Percentiles rank a stretch among this genome's conserved stretches.
phyloP scores from a whole-genome alignment of 306 rosid species.

The Notholithocarpus densiflorus region DNA sequence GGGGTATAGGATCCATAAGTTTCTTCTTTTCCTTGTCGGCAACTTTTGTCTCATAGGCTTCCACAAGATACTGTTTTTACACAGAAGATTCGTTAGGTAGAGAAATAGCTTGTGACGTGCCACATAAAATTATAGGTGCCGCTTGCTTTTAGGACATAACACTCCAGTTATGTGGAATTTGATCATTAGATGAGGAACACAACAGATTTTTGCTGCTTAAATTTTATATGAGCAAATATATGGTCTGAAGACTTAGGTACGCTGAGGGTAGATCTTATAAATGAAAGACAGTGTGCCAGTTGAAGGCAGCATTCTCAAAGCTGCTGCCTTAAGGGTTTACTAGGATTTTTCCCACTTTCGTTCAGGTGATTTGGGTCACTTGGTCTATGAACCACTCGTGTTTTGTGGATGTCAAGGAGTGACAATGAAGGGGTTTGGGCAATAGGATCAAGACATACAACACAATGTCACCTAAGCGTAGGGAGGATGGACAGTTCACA shows the following conservation, averaged over 20 bases:
- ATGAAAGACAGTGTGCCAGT: not conserved
- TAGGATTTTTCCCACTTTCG: not conserved
- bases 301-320: not conserved
- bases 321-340: not conserved
- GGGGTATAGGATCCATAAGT: slow-evolving; percentile 49
- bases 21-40: slow-evolving; percentile 81
- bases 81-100: not conserved
- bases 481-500: no score
- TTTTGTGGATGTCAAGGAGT: not conserved
- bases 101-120: not conserved
- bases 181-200: not conserved
- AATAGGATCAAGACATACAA: not conserved
- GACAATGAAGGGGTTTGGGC: not conserved
- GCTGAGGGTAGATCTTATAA: not conserved
- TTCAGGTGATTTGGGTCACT: not conserved
- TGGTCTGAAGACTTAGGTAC: not conserved
- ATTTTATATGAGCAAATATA: not conserved
- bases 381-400: not conserved
- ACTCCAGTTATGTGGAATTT: not conserved
- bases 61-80: slow-evolving; percentile 72
- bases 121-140: not conserved
- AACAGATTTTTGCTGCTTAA: not conserved
- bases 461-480: not conserved
- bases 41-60: slow-evolving; percentile 69
- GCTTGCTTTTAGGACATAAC: not conserved